These are phyloP conservation scores for Podochytrium sp. DNA, from an alignment of 192 early-diverging fungal genomes.

Conservation along the genomic window DNA sequence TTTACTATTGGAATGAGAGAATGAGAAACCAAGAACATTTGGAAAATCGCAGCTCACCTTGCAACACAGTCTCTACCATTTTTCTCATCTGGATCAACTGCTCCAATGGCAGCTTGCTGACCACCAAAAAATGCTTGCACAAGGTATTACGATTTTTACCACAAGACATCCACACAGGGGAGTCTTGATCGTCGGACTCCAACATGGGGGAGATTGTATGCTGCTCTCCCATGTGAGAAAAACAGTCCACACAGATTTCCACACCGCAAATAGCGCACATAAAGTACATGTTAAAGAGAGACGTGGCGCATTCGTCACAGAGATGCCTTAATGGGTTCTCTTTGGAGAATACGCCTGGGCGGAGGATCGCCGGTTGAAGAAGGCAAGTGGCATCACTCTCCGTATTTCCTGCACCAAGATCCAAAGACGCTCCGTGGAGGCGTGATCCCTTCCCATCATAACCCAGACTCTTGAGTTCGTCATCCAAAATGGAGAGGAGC, in stretches of 20 bases:
- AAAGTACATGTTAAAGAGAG: conserved; percentile 49
- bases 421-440: neutral
- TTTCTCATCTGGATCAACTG: neutral
- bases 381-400: neutral
- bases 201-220: neutral
- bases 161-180: neutral
- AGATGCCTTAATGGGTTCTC: conserved; percentile 47
- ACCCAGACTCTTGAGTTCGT: neutral
- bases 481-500: neutral
- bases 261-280: conserved; percentile 40
- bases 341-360: conserved; percentile 27
- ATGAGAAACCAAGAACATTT: neutral
- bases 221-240: conserved; percentile 3
- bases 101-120: neutral
- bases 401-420: neutral
- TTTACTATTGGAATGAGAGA: neutral
- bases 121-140: neutral
- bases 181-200: neutral
- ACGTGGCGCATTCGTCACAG: conserved; percentile 56
- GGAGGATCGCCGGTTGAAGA: neutral
- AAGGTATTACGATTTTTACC: neutral
- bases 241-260: conserved; percentile 55
- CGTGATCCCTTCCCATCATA: neutral
- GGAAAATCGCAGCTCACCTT: neutral
- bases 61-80: neutral